phyloP scores from a whole-genome alignment of 2,329 filamentous ascomycete species.

The Nectriaceae sp. region DNA sequence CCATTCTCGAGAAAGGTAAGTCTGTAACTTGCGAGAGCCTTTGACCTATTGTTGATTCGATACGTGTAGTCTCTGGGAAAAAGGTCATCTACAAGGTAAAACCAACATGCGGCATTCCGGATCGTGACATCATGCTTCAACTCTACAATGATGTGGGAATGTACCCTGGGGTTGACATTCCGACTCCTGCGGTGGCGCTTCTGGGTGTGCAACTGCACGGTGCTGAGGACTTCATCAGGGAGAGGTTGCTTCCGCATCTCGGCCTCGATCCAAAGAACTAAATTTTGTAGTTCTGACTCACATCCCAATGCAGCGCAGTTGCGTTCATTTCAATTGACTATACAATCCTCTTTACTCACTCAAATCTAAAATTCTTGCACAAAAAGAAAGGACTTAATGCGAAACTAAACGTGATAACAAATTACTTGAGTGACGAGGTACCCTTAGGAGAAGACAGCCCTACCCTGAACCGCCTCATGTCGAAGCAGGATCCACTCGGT shows the following conservation, averaged over 20 bases:
- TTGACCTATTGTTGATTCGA: background rate
- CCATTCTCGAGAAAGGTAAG: conserved; percentile 9
- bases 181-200: conserved; percentile 7
- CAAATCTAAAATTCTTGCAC: too few species aligned
- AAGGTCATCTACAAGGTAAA: conserved; percentile 14
- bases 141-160: conserved; percentile 15
- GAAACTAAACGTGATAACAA: too few species aligned
- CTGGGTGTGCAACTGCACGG: conserved; percentile 10
- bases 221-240: conserved; percentile 10
- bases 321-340: too few species aligned
- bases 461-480: too few species aligned
- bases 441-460: too few species aligned
- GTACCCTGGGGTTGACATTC: conserved; percentile 13
- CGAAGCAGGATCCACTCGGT: too few species aligned
- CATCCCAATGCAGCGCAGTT: too few species aligned
- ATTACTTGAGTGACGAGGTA: too few species aligned
- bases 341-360: too few species aligned
- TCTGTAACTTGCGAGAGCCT: background rate
- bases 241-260: conserved; percentile 12
- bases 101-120: conserved; percentile 13
- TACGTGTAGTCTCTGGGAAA: conserved; percentile 10
- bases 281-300: too few species aligned
- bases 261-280: conserved; percentile 1
- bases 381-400: too few species aligned
- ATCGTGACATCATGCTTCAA: conserved; percentile 15